Conservation (phyloP, 371 early-diverging fungal genomes). For the Lichtheimia ornata region DNA sequence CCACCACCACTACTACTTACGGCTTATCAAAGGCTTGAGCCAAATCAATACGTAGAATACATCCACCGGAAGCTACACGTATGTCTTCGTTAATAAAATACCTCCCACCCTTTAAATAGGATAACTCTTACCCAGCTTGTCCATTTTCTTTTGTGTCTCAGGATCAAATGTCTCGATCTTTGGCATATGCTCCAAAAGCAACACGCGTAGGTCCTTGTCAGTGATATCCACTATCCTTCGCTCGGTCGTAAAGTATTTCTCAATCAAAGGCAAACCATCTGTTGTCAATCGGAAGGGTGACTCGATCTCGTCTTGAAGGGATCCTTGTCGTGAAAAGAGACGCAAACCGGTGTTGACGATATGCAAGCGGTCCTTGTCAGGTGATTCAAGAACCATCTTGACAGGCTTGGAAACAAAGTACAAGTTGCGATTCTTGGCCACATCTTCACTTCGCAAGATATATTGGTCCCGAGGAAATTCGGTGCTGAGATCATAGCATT, state of each 20-base stretch:
- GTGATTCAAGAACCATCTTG: conserved; percentile 67
- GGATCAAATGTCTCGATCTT: conserved; percentile 47
- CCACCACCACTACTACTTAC: conserved; percentile 36
- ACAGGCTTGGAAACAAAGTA: conserved; percentile 83
- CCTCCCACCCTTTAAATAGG: neutral
- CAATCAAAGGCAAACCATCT: conserved; percentile 77
- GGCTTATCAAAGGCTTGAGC: conserved; percentile 14
- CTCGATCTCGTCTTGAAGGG: conserved; percentile 44
- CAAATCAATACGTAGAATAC: conserved; percentile 63
- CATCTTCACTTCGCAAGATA: conserved; percentile 76
- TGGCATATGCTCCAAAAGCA: conserved; percentile 68
- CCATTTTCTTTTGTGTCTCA: conserved; percentile 21
- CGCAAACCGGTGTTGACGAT: conserved; percentile 90
- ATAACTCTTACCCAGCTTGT: conserved; percentile 28
- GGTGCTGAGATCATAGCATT: conserved; percentile 72
- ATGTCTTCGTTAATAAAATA: conserved; percentile 2
- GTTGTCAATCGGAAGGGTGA: conserved; percentile 78
- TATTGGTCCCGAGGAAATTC: conserved; percentile 81
- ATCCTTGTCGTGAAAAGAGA: conserved; percentile 77
- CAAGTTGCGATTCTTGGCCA: conserved; percentile 69
- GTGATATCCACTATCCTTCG: conserved; percentile 55
- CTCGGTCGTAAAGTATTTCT: conserved; percentile 53
- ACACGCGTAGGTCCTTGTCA: conserved; percentile 49
- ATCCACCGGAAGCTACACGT: conserved; percentile 53
- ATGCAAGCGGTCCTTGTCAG: conserved; percentile 70